Conservation (phyloP, 441 rosid species). For the Daphne laureola region DNA sequence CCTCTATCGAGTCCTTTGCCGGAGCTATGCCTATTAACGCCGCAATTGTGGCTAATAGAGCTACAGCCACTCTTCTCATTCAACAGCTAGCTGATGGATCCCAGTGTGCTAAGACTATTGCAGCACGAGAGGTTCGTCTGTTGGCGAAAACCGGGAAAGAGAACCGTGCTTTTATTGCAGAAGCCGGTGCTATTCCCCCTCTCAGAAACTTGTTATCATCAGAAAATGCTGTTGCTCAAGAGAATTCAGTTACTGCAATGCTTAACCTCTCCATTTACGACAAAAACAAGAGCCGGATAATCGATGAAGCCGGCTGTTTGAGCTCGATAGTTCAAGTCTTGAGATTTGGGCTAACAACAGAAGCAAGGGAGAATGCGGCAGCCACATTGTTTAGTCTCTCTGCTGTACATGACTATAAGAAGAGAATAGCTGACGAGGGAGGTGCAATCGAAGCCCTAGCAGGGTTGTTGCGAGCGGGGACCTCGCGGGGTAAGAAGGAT, state of each 20-base stretch:
- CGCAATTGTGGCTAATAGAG: constrained; percentile 70
- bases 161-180: constrained; percentile 77
- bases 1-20: constrained; percentile 40
- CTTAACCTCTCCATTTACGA: constrained; percentile 81
- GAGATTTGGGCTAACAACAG: constrained; percentile 63
- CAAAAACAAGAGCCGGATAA: constrained; percentile 68
- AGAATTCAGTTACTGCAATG: constrained; percentile 87
- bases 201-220: constrained; percentile 52
- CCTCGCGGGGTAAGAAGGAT: constrained; percentile 83
- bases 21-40: constrained; percentile 61
- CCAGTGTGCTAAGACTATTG: constrained; percentile 48
- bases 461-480: constrained; percentile 55
- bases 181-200: constrained; percentile 84
- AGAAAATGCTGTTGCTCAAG: constrained; percentile 54
- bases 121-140: constrained; percentile 75
- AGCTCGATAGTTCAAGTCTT: constrained; percentile 63
- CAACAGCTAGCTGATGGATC: constrained; percentile 56
- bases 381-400: constrained; percentile 89
- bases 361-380: constrained; percentile 87
- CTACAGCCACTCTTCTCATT: constrained; percentile 62
- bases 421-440: constrained; percentile 56
- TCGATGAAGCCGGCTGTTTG: constrained; percentile 76
- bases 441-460: constrained; percentile 73
- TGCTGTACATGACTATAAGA: constrained; percentile 84
- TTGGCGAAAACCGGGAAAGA: constrained; percentile 83